Base-by-base conservation (phyloP, 2,329 filamentous ascomycete species). In the Fusarium sp. region DNA sequence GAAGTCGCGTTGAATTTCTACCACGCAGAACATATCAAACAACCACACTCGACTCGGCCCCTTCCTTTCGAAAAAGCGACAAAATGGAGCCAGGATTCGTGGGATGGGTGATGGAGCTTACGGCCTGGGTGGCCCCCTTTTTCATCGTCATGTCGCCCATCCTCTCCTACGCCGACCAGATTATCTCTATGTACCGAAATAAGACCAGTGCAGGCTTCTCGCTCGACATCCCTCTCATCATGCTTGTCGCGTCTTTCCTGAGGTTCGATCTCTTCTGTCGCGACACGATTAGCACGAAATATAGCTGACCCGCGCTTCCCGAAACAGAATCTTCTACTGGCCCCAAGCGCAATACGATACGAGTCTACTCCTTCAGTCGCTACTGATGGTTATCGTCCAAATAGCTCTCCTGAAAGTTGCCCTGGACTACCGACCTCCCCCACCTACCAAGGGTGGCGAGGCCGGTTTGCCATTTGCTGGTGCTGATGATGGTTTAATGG, bases 191-290 rank as follows among this genome's bases (percentile, higher is more conserved):
- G 88, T 87, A 91, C 77, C 85, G 87, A 76, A 86, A 83, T 64
- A 90, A 88, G 80, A 90, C 90, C 48, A 92, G 90, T 74, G 89
- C 89, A 20, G 90, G 91, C 64, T 93, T 93, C 83, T 93, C 91
- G 24, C 85, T 93, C 71, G 91, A 93, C 77, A 93, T 92, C 50
- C 91, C 91, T 38, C 83, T 93, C 65, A 93, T 93, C 70, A 93
- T 93, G 91, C 88, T 93, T 57, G 87, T 92, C 61, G 90, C 91
- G 35, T 93, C 90, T 8, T 83, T 93, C 62, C 83, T 92, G 63
- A 90, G 90, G 89, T 92, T 79, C 53, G 84, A 70, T 41, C 32
- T 15, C 47, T 44, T 53, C 44, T 56, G 17, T 8, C 48, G 28
- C 41, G 28, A 58, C 42, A 56, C 45, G n/a, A 51, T 22, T 47